Conservation (phyloP, 1,284 basidiomycete genomes). For the Polyporus tsugae region DNA sequence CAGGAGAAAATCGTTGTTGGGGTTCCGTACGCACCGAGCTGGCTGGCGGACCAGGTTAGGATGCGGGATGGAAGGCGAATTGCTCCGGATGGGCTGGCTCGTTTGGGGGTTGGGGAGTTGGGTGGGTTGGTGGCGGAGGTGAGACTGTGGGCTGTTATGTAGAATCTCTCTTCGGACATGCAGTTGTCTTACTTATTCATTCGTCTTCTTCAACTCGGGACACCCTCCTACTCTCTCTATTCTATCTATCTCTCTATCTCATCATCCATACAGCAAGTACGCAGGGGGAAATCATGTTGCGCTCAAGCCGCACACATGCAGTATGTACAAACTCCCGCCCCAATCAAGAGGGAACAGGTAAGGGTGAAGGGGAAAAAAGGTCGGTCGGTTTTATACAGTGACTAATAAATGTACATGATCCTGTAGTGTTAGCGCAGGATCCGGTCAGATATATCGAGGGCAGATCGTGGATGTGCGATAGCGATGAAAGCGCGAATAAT, state of each 20-base stretch:
- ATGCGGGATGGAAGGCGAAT: background rate
- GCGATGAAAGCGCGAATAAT: constrained; percentile 13
- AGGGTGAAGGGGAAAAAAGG: background rate
- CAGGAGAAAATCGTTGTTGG: background rate
- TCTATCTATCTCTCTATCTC: background rate
- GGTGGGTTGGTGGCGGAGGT: background rate
- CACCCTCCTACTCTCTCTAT: constrained; percentile 1
- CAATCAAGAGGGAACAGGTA: background rate
- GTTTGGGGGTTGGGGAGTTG: background rate
- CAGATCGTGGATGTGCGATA: constrained; percentile 9
- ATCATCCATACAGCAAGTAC: background rate
- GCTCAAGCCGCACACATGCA: too few species aligned
- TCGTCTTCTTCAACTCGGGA: constrained; percentile 11
- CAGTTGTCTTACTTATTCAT: constrained; percentile 9
- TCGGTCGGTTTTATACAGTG: constrained; percentile 16
- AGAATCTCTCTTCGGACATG: constrained; percentile 5
- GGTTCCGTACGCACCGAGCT: background rate
- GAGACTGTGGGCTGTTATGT: background rate
- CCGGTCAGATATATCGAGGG: background rate
- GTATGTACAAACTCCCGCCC: background rate
- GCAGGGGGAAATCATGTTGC: background rate
- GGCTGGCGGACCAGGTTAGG: background rate
- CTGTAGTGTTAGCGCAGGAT: constrained; percentile 6
- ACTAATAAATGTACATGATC: constrained; percentile 15
- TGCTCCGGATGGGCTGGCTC: background rate